Evolutionary conservation across 345 rosid species (phyloP).

Genomic region (Sapria himalayana): DNA sequence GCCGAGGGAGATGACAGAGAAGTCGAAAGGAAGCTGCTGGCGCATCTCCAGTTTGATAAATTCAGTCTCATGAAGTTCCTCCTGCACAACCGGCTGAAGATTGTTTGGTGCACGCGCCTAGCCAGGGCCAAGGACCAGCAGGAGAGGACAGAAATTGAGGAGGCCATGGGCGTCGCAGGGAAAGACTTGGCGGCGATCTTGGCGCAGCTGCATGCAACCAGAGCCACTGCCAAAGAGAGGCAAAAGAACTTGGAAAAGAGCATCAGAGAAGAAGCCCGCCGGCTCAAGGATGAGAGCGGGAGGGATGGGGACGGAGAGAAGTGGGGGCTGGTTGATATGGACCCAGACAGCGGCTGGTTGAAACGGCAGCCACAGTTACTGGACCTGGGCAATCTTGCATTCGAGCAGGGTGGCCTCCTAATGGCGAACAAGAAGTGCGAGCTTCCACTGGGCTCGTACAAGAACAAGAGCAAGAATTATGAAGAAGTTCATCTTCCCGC

Average conservation of each 20-base stretch:
- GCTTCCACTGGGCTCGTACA: constrained; percentile 61
- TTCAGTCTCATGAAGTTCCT: constrained; percentile 65
- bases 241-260: constrained; percentile 81
- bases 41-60: constrained; percentile 39
- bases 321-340: constrained; percentile 46
- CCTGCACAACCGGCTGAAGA: constrained; percentile 47
- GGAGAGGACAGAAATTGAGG: constrained; percentile 60
- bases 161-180: constrained; percentile 56
- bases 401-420: constrained; percentile 70
- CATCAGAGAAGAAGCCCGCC: constrained; percentile 83
- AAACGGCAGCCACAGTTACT: constrained; percentile 73
- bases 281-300: constrained; percentile 59
- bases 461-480: constrained; percentile 44
- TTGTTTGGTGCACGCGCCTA: constrained; percentile 89
- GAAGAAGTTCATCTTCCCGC: constrained; percentile 95
- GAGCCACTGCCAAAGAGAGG: constrained; percentile 93
- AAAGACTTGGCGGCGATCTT: constrained; percentile 53
- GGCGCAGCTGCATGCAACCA: constrained; percentile 85
- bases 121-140: constrained; percentile 83
- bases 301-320: constrained; percentile 45
- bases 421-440: constrained; percentile 81
- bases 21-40: constrained; percentile 47
- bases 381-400: constrained; percentile 59
- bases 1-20: constrained; percentile 73
- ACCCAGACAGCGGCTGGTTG: constrained; percentile 54